Conservation (phyloP, 371 early-diverging fungal genomes). For the Mortierella polycephala region DNA sequence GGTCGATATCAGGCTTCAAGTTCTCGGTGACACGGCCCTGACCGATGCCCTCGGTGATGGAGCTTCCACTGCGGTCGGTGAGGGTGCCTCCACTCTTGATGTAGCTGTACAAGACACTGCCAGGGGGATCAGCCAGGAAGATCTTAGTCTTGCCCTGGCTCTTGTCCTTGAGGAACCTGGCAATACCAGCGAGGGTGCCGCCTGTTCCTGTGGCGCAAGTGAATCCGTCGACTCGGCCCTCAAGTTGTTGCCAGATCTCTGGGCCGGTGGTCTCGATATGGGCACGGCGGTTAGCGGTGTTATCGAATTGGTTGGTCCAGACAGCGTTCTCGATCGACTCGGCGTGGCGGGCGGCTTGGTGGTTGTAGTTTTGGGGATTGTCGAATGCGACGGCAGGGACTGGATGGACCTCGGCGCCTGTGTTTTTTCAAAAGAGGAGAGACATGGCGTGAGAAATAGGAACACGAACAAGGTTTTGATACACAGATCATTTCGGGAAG, state of each 20-base stretch:
- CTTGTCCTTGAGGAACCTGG: slow-evolving; percentile 83
- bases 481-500: not conserved
- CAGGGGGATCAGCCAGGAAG: slow-evolving; percentile 95
- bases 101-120: slow-evolving; percentile 87
- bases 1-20: slow-evolving; percentile 79
- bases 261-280: slow-evolving; percentile 97
- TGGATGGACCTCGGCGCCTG: slow-evolving; percentile 86
- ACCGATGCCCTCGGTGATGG: slow-evolving; percentile 93
- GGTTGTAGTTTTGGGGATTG: slow-evolving; percentile 94
- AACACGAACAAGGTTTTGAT: slow-evolving; percentile 12
- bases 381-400: slow-evolving; percentile 94
- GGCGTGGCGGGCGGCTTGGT: slow-evolving; percentile 91
- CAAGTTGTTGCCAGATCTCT: slow-evolving; percentile 90
- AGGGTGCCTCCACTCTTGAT: slow-evolving; percentile 78
- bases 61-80: slow-evolving; percentile 76
- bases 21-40: slow-evolving; percentile 96
- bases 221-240: slow-evolving; percentile 86
- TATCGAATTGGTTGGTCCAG: slow-evolving; percentile 96
- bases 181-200: slow-evolving; percentile 90
- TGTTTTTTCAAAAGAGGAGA: not conserved
- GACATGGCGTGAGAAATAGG: slow-evolving; percentile 8
- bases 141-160: slow-evolving; percentile 73
- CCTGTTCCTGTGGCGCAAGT: slow-evolving; percentile 94
- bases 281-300: slow-evolving; percentile 87
- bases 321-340: slow-evolving; percentile 84